phyloP scores from a whole-genome alignment of 2,329 filamentous ascomycete species.

The Orbilia ellipsospora region DNA sequence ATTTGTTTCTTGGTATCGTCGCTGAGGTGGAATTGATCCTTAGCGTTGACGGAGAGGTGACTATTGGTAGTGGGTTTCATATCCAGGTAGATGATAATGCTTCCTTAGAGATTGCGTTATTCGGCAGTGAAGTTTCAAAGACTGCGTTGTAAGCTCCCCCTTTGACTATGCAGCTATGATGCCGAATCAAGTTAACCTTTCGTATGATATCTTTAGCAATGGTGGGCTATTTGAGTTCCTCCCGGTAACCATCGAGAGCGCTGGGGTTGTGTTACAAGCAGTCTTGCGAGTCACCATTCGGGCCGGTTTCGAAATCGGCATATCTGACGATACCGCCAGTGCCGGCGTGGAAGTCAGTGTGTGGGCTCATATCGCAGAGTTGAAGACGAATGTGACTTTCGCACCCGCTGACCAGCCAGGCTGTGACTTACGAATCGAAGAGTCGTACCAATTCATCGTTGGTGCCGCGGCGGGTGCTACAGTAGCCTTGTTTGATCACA shows the following conservation, averaged over 20 bases:
- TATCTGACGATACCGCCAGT: constrained; percentile 60
- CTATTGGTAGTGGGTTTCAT: constrained; percentile 69
- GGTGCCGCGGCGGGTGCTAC: constrained; percentile 69
- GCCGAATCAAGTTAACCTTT: not conserved
- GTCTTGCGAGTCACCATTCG: constrained; percentile 66
- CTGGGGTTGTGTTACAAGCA: constrained; percentile 65
- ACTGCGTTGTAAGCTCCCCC: constrained; percentile 66
- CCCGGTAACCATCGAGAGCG: constrained; percentile 67
- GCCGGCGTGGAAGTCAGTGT: constrained; percentile 67
- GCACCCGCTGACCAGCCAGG: constrained; percentile 61
- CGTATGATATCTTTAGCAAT: constrained; percentile 61
- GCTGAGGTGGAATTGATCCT: constrained; percentile 69
- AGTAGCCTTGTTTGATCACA: constrained; percentile 63
- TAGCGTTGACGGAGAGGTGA: constrained; percentile 65
- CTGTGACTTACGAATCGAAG: constrained; percentile 65
- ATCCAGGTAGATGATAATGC: constrained; percentile 68
- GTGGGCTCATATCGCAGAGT: constrained; percentile 68
- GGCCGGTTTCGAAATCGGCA: constrained; percentile 64
- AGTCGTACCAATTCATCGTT: constrained; percentile 67
- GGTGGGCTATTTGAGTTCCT: constrained; percentile 70
- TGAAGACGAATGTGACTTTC: constrained; percentile 67
- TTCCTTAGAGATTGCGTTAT: constrained; percentile 66
- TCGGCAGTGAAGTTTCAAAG: constrained; percentile 66
- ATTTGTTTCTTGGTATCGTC: constrained; percentile 65
- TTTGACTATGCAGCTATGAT: not conserved